Conservation (phyloP, 2,329 filamentous ascomycete genomes). For the Penicillium fuscoglaucum region DNA sequence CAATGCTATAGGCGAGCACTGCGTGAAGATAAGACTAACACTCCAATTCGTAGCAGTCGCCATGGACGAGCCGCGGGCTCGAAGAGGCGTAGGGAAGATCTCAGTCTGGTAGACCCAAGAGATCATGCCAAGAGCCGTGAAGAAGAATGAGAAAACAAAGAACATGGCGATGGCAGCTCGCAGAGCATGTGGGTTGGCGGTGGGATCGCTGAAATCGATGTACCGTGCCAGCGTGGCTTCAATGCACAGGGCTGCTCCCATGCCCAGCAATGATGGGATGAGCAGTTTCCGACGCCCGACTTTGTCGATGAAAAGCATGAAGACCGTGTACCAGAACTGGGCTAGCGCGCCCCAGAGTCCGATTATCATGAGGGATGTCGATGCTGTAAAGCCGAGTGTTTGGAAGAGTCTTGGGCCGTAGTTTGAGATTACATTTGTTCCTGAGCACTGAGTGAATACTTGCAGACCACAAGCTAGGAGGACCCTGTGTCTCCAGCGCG, state of each 20-base stretch:
- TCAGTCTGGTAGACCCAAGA: slow-evolving; percentile 51
- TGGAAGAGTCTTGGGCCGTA: slow-evolving; percentile 48
- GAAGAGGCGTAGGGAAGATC: slow-evolving; percentile 48
- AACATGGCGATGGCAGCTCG: slow-evolving; percentile 51
- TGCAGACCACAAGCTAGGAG: slow-evolving; percentile 52
- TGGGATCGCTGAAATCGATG: slow-evolving; percentile 31
- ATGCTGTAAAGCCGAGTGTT: slow-evolving; percentile 46
- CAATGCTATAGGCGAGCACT: slow-evolving; percentile 51
- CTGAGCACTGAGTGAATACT: slow-evolving; percentile 51
- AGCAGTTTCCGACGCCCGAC: slow-evolving; percentile 53
- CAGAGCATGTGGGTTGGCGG: slow-evolving; percentile 38
- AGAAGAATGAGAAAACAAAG: slow-evolving; percentile 50
- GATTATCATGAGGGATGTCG: slow-evolving; percentile 52
- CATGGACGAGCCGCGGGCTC: slow-evolving; percentile 45
- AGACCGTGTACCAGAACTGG: slow-evolving; percentile 51
- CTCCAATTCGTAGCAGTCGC: slow-evolving; percentile 51
- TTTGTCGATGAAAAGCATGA: slow-evolving; percentile 49
- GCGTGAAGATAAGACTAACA: slow-evolving; percentile 51
- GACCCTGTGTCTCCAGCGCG: slow-evolving; percentile 49
- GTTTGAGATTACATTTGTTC: slow-evolving; percentile 50
- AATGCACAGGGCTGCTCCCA: slow-evolving; percentile 42
- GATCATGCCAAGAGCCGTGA: slow-evolving; percentile 48
- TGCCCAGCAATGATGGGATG: slow-evolving; percentile 48
- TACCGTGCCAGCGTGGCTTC: slow-evolving; percentile 45
- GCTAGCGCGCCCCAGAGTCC: slow-evolving; percentile 54